phyloP scores from a whole-genome alignment of 768 basidiomycete species.

The Trametes cingulata region DNA sequence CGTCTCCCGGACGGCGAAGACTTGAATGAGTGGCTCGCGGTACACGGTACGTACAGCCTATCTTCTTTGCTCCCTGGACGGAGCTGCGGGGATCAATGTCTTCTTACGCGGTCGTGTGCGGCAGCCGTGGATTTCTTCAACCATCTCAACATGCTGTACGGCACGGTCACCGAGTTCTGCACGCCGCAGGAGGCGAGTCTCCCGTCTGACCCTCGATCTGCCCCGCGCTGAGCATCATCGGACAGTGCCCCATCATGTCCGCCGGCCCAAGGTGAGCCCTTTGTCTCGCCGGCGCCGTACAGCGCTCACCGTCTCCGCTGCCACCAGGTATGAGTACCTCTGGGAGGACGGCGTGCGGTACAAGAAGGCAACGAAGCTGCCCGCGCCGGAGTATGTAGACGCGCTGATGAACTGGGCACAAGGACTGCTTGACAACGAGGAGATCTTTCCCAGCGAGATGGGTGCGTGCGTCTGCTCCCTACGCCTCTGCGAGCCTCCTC shows the following conservation, averaged over 20 bases:
- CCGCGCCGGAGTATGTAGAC: slow-evolving; percentile 95
- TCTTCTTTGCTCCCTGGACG: background rate
- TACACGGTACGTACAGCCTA: slow-evolving; percentile 67
- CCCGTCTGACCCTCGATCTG: background rate
- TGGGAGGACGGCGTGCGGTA: slow-evolving; percentile 92
- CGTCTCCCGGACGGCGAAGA: slow-evolving; percentile 97
- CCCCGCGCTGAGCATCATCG: slow-evolving; percentile 1
- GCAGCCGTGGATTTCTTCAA: slow-evolving; percentile 99
- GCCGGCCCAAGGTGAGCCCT: slow-evolving; percentile 81
- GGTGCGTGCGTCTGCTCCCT: slow-evolving; percentile 46
- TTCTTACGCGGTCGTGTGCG: background rate
- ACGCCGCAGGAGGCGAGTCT: slow-evolving; percentile 81
- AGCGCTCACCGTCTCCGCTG: slow-evolving; percentile 4
- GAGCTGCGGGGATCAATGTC: background rate
- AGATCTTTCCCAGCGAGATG: slow-evolving; percentile 92
- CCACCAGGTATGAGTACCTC: slow-evolving; percentile 82
- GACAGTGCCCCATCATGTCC: slow-evolving; percentile 93
- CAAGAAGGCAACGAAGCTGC: slow-evolving; percentile 90
- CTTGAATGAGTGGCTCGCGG: slow-evolving; percentile 98
- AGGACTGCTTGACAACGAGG: slow-evolving; percentile 86
- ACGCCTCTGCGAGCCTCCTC: background rate
- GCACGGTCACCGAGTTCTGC: slow-evolving; percentile 97
- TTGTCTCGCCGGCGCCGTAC: background rate
- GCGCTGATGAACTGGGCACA: slow-evolving; percentile 99
- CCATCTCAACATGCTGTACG: slow-evolving; percentile 98